These are phyloP conservation scores for Rosa hybrid DNA, from an alignment of 331 rosid genomes.

Conservation along the genomic window DNA sequence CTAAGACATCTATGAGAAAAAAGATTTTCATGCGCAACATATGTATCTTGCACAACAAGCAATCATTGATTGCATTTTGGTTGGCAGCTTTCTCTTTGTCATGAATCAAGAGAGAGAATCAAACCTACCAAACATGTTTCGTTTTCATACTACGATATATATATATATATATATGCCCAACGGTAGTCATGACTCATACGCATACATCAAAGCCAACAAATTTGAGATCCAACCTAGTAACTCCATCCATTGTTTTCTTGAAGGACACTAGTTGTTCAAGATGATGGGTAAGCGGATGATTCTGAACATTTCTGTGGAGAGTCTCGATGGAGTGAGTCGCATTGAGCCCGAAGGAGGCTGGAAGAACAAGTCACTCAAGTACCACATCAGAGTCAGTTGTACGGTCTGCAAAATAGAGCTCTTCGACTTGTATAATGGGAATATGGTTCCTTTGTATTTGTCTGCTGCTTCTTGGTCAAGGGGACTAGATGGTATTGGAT, in stretches of 20 bases:
- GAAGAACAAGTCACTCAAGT: conserved; percentile 11
- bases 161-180: too few relatives aligned
- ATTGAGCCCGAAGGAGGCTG: conserved; percentile 15
- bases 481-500: background rate
- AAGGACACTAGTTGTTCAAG: background rate
- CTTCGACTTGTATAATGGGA: background rate
- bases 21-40: background rate
- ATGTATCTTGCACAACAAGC: background rate
- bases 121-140: background rate
- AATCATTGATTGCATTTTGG: background rate
- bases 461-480: background rate
- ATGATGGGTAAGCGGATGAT: background rate
- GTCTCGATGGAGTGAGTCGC: background rate
- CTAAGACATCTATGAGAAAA: background rate
- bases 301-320: conserved; percentile 11
- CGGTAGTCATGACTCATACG: background rate
- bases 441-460: conserved; percentile 3
- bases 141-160: background rate
- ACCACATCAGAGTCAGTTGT: conserved; percentile 15
- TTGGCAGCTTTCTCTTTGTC: background rate
- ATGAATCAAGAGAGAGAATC: background rate
- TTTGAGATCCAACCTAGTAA: background rate
- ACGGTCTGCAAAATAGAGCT: conserved; percentile 11
- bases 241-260: background rate
- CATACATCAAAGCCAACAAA: background rate